Evolutionary conservation across 495 filamentous ascomycete species (phyloP).

Genomic region (Xylaria intraflava): DNA sequence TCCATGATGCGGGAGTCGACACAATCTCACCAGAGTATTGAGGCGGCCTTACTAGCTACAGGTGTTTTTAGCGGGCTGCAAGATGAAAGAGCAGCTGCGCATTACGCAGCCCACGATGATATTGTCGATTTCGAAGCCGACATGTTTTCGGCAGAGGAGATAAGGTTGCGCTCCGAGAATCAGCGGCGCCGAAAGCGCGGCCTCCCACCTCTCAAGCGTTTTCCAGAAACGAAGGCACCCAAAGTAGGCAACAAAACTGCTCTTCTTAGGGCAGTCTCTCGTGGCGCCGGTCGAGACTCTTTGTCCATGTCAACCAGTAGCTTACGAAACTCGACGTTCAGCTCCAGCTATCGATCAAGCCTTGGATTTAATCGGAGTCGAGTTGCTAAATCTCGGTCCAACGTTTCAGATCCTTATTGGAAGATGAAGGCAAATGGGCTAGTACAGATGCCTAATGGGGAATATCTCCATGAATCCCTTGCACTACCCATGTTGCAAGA

Average conservation of each 20-base stretch:
- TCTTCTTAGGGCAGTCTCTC: slow-evolving; percentile 16
- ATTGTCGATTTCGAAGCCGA: slow-evolving; percentile 1
- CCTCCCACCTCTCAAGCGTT: slow-evolving; percentile 16
- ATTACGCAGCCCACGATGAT: slow-evolving; percentile 18
- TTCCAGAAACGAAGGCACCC: slow-evolving; percentile 13
- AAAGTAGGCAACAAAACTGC: slow-evolving; percentile 26
- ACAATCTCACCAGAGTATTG: slow-evolving; percentile 18
- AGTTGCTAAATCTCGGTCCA: slow-evolving; percentile 21
- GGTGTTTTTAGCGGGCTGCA: slow-evolving; percentile 35
- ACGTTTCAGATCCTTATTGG: slow-evolving; percentile 32
- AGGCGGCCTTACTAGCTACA: slow-evolving; percentile 38
- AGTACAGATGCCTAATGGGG: slow-evolving; percentile 37
- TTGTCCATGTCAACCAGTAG: slow-evolving; percentile 24
- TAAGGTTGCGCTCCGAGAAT: slow-evolving; percentile 19
- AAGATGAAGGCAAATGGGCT: slow-evolving; percentile 35
- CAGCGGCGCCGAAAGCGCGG: slow-evolving; percentile 18
- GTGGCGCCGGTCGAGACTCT: slow-evolving; percentile 12
- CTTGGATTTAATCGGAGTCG: slow-evolving; percentile 18
- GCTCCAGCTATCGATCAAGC: slow-evolving; percentile 28
- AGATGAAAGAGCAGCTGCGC: slow-evolving; percentile 30
- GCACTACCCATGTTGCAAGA: slow-evolving; percentile 25
- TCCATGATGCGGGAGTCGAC: slow-evolving; percentile 15
- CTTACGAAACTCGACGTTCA: slow-evolving; percentile 23
- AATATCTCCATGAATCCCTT: slow-evolving; percentile 38
- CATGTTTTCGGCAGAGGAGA: slow-evolving; percentile 5